A percentile compares a stretch with the other conserved stretches of the same genome.
Conservation (phyloP, 1,139 yeast genomes). For the Williopsis jadinii region DNA sequence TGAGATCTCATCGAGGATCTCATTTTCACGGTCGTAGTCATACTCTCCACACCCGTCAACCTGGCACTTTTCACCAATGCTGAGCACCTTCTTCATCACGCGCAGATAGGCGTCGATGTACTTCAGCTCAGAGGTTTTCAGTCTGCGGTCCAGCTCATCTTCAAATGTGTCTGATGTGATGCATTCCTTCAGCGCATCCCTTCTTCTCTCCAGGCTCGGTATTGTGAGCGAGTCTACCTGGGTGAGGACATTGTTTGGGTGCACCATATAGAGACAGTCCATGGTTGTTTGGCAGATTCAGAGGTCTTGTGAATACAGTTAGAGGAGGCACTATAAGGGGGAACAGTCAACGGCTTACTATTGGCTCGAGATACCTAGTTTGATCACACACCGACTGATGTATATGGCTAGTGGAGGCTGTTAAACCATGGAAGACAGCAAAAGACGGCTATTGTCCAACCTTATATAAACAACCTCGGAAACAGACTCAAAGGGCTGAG, state of each 20-base stretch:
- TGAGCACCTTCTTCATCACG: slow-evolving; percentile 7
- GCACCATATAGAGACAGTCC: slow-evolving; percentile 11
- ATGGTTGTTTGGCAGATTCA: not conserved
- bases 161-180: slow-evolving; percentile 1
- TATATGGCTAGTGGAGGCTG: too few relatives aligned
- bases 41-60: slow-evolving; percentile 4
- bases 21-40: slow-evolving; percentile 15
- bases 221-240: slow-evolving; percentile 11
- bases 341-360: too few relatives aligned
- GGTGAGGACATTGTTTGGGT: slow-evolving; percentile 13
- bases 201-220: slow-evolving; percentile 10
- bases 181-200: not conserved
- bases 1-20: slow-evolving; percentile 11
- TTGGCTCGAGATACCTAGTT: too few relatives aligned
- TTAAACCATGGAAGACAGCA: too few relatives aligned
- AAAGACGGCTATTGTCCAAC: too few relatives aligned
- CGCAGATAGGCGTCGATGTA: slow-evolving; percentile 9
- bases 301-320: too few relatives aligned
- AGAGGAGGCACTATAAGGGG: too few relatives aligned
- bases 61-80: slow-evolving; percentile 6
- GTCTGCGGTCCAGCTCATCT: not conserved
- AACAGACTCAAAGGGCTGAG: too few relatives aligned
- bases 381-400: too few relatives aligned
- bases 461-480: too few relatives aligned
- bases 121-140: slow-evolving; percentile 7